Percentiles rank a stretch among this genome's conserved stretches.
Conservation (phyloP, 163 green algal species). For the Prototheca wickerhamii region DNA sequence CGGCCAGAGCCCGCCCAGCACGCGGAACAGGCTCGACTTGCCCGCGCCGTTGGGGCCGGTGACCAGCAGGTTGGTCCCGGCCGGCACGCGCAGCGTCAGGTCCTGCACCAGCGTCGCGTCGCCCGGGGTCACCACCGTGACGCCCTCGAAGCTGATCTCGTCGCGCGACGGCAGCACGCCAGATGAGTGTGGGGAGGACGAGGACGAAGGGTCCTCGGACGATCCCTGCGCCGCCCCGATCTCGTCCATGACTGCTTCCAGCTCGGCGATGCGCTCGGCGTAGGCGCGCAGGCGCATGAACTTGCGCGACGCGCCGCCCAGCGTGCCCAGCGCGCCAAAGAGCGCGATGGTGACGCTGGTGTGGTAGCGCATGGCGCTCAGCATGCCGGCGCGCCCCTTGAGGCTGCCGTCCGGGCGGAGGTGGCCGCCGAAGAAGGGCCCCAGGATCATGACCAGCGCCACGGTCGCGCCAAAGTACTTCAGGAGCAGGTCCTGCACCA, state of each 20-base stretch:
- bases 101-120: conserved; percentile 50
- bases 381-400: conserved; percentile 56
- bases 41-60: conserved; percentile 70
- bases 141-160: conserved; percentile 61
- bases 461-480: conserved; percentile 76
- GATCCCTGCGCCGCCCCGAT: conserved; percentile 4
- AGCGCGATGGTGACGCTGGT: conserved; percentile 66
- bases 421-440: conserved; percentile 62
- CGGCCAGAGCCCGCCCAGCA: conserved; percentile 74
- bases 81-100: conserved; percentile 46
- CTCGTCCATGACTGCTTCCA: conserved; percentile 39
- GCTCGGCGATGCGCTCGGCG: conserved; percentile 49
- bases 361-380: conserved; percentile 76
- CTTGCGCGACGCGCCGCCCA: conserved; percentile 40
- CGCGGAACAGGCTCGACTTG: conserved; percentile 71
- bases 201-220: too few species aligned
- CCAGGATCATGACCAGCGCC: conserved; percentile 72
- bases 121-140: conserved; percentile 57
- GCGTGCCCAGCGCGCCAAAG: conserved; percentile 51
- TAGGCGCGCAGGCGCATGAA: conserved; percentile 53
- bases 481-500: conserved; percentile 70
- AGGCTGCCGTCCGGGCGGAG: conserved; percentile 41
- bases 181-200: not conserved
- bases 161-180: conserved; percentile 31
- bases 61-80: conserved; percentile 63